A percentile compares a stretch with the other conserved stretches of the same genome.
Evolutionary conservation across 2,329 filamentous ascomycete genomes (phyloP).

Genomic region (Aspergillus latus): DNA sequence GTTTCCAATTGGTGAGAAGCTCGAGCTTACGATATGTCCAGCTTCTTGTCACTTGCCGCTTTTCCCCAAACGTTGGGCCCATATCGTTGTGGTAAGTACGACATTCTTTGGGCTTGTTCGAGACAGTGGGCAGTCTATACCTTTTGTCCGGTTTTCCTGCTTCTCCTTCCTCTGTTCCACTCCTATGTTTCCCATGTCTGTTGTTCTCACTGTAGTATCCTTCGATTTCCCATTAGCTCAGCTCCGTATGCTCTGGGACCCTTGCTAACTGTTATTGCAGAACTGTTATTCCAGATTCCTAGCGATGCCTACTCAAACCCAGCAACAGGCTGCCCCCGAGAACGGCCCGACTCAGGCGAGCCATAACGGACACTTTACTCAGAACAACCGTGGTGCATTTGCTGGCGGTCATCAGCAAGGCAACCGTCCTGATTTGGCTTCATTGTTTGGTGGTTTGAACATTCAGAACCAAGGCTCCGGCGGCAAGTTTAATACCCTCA

Average conservation of each 20-base stretch:
- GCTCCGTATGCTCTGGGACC: not conserved
- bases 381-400: slow-evolving; percentile 29
- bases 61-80: not conserved
- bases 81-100: slow-evolving; percentile 9
- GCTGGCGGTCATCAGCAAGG: slow-evolving; percentile 25
- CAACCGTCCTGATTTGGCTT: slow-evolving; percentile 21
- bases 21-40: not conserved
- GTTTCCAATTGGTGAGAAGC: too few species aligned
- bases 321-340: slow-evolving; percentile 28
- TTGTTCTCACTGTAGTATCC: not conserved
- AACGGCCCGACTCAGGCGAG: slow-evolving; percentile 22
- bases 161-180: not conserved
- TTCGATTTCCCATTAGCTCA: not conserved
- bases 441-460: slow-evolving; percentile 29
- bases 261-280: slow-evolving; percentile 1
- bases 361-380: slow-evolving; percentile 27
- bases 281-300: slow-evolving; percentile 10
- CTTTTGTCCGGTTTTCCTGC: not conserved
- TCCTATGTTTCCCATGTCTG: not conserved
- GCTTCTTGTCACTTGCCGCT: not conserved
- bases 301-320: slow-evolving; percentile 24
- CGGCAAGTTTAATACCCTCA: slow-evolving; percentile 30
- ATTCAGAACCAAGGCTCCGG: slow-evolving; percentile 30
- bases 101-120: not conserved
- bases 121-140: not conserved